phyloP scores from a whole-genome alignment of 805 yeast species.

The Suhomyces canberraensis region DNA sequence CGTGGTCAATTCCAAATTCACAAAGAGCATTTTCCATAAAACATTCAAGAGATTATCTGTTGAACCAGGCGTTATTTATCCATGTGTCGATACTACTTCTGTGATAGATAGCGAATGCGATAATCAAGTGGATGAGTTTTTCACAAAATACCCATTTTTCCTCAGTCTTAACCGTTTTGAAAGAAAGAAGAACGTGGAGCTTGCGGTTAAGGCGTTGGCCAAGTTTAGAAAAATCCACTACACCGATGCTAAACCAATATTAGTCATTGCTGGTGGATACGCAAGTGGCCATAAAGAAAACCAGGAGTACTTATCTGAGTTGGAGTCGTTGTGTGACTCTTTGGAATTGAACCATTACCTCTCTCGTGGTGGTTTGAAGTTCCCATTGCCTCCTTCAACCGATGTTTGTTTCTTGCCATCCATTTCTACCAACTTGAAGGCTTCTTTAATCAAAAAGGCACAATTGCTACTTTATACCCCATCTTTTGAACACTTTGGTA shows the following conservation, averaged over 20 bases:
- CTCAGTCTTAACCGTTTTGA: slow-evolving; percentile 88
- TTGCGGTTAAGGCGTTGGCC: slow-evolving; percentile 72
- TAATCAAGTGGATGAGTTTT: slow-evolving; percentile 31
- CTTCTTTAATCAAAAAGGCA: slow-evolving; percentile 56
- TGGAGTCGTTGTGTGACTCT: slow-evolving; percentile 23
- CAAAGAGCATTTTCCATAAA: slow-evolving; percentile 61
- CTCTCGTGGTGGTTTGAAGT: neutral
- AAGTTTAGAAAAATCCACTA: slow-evolving; percentile 35
- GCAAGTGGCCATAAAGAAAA: slow-evolving; percentile 76
- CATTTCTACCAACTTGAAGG: slow-evolving; percentile 60
- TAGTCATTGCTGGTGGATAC: slow-evolving; percentile 89
- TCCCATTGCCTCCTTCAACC: slow-evolving; percentile 23
- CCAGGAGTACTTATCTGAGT: slow-evolving; percentile 61
- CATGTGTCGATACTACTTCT: slow-evolving; percentile 63
- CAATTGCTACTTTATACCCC: slow-evolving; percentile 82
- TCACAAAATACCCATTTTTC: slow-evolving; percentile 42
- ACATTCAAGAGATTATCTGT: slow-evolving; percentile 50
- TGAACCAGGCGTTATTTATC: slow-evolving; percentile 62
- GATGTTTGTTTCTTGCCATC: slow-evolving; percentile 79
- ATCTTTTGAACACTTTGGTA: slow-evolving; percentile 90
- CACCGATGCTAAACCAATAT: slow-evolving; percentile 33
- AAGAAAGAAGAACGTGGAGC: slow-evolving; percentile 72
- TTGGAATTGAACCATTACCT: neutral
- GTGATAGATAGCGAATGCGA: slow-evolving; percentile 21
- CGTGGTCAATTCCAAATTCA: slow-evolving; percentile 86